Evolutionary conservation across 2,329 filamentous ascomycete species (phyloP).

Genomic region (Verruconis gallopava): DNA sequence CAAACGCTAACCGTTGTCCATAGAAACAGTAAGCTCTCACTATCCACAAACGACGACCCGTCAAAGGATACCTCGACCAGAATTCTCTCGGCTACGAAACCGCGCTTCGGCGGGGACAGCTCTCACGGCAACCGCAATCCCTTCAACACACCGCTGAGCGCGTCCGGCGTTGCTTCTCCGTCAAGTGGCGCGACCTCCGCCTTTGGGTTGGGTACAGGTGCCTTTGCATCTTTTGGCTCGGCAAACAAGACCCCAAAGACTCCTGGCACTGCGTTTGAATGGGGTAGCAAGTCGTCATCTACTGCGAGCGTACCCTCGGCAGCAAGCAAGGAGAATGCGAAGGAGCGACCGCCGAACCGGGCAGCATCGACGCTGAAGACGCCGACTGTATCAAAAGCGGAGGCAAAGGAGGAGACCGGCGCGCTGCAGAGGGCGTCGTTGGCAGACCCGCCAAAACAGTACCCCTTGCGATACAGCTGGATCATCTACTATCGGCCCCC

Average conservation of each 20-base stretch:
- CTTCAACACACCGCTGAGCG: constrained; percentile 61
- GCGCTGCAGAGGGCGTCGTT: constrained; percentile 28
- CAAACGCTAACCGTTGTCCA: too few species aligned
- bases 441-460: constrained; percentile 25
- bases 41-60: constrained; percentile 55
- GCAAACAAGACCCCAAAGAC: constrained; percentile 80
- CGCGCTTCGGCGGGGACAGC: constrained; percentile 63
- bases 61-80: constrained; percentile 47
- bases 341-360: constrained; percentile 15
- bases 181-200: constrained; percentile 69
- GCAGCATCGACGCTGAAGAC: constrained; percentile 17
- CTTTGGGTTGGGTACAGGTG: constrained; percentile 87
- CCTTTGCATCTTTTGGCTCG: constrained; percentile 86
- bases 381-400: constrained; percentile 35
- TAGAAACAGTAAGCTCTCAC: constrained; percentile 80
- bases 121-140: constrained; percentile 68
- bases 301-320: constrained; percentile 30
- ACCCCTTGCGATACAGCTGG: constrained; percentile 72
- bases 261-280: constrained; percentile 66
- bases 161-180: constrained; percentile 55
- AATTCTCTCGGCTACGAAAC: constrained; percentile 47
- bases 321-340: constrained; percentile 45
- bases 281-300: constrained; percentile 36
- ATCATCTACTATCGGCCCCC: constrained; percentile 95
- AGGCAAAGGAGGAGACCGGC: constrained; percentile 25